Evolutionary conservation across 768 basidiomycete genomes (phyloP), one percentile per base, ranked within the genome.

Genomic region (Cystofilobasidium macerans): DNA sequence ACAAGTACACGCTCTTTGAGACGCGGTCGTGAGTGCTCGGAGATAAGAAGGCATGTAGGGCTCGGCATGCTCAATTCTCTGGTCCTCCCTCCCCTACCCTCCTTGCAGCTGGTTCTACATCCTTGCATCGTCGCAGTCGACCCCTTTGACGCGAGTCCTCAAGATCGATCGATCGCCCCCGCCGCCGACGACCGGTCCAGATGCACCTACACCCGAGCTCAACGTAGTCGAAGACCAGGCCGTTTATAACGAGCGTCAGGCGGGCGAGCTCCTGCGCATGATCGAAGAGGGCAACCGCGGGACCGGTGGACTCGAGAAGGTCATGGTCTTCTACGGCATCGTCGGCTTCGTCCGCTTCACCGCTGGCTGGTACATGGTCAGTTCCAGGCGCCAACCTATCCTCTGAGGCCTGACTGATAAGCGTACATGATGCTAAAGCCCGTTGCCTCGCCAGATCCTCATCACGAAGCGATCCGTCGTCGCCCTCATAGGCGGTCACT

Each of bases 291-390:
- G 93, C 28, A 99, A 95, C 76, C 87, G 85, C 76, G 81, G 81
- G 0, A 86, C 85, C 3, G 94, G 93, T 7, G 91, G 93, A 11
- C 77, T 99, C 68, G 89, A 75, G 86, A 20, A 91, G 80, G 76
- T 84, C 82, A 8, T 84, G 80, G 70, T 54, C 26, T 63, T 62
- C 36, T 68, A 68, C 78, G 88, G 88, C 0, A 81, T 92, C 69
- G 88, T 85, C 24, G 94, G 94, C 0, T 97, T 99, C 73, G 85
- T 97, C 63, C 83, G 83, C 51, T 97, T 98, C 75, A 95, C 92
- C 2, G 87, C 91, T 1, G 90, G 92, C 12, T 98, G 89, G 88
- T 97, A 97, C 75, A 85, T 97, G 83, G 64, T 65, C 7, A 24
- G 45, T 20, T n/a, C n/a, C n/a, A n/a, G n/a, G n/a, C n/a, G n/a